Evolutionary conservation across 2,329 filamentous ascomycete genomes (phyloP).

Genomic region (Clathrospora elynae): DNA sequence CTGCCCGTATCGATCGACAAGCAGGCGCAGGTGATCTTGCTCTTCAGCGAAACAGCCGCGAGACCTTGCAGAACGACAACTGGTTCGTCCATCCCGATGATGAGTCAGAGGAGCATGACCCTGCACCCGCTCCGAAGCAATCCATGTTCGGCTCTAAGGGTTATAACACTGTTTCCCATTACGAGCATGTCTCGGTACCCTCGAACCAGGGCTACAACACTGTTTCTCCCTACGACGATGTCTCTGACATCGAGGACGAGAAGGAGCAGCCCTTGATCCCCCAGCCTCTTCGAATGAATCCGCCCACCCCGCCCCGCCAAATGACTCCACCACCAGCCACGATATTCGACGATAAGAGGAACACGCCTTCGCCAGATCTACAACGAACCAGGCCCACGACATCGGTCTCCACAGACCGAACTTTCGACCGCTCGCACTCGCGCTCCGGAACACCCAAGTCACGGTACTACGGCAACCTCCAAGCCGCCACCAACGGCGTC

Average conservation of each 20-base stretch:
- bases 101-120: constrained; percentile 19
- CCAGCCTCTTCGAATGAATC: constrained; percentile 55
- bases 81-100: constrained; percentile 52
- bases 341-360: constrained; percentile 21
- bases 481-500: constrained; percentile 50
- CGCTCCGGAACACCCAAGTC: constrained; percentile 47
- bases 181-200: constrained; percentile 39
- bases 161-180: constrained; percentile 35
- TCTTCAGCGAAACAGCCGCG: constrained; percentile 21
- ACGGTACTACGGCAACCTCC: constrained; percentile 56
- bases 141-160: constrained; percentile 34
- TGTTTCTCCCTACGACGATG: constrained; percentile 34
- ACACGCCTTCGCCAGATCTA: constrained; percentile 25
- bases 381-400: constrained; percentile 33
- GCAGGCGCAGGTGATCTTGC: too few species aligned
- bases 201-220: constrained; percentile 38
- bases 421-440: constrained; percentile 38
- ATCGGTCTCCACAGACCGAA: constrained; percentile 37
- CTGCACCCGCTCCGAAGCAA: constrained; percentile 22
- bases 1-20: constrained; percentile 21
- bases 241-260: constrained; percentile 38
- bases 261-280: constrained; percentile 39
- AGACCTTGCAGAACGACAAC: constrained; percentile 52
- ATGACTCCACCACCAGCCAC: constrained; percentile 41
- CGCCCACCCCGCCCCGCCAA: constrained; percentile 54